phyloP scores from a whole-genome alignment of 192 early-diverging fungal species.

The Coemansia sp. region DNA sequence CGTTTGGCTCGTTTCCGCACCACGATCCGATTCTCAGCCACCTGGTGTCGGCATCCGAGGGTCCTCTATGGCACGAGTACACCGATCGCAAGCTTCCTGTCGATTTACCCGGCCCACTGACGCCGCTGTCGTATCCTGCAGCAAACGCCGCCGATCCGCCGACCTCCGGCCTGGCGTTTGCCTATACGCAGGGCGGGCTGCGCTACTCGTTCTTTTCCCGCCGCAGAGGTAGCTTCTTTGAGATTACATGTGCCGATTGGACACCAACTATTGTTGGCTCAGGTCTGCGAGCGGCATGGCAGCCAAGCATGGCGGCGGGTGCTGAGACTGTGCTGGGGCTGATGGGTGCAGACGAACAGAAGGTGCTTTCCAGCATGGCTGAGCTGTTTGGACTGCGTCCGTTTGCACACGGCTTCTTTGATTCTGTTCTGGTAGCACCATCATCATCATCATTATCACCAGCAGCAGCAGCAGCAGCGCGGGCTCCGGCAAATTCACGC shows the following conservation, averaged over 20 bases:
- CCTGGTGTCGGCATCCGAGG: slow-evolving; percentile 27
- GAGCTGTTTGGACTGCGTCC: slow-evolving; percentile 49
- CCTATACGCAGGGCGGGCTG: slow-evolving; percentile 42
- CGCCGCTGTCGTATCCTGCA: slow-evolving; percentile 1
- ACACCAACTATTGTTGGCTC: slow-evolving; percentile 33
- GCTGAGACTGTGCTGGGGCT: slow-evolving; percentile 1
- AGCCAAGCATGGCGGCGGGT: background rate
- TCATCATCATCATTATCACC: background rate
- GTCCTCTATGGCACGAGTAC: slow-evolving; percentile 44
- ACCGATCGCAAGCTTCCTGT: slow-evolving; percentile 1
- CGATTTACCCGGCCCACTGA: background rate
- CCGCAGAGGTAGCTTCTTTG: slow-evolving; percentile 45
- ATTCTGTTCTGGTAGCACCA: slow-evolving; percentile 11
- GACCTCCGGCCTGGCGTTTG: slow-evolving; percentile 22
- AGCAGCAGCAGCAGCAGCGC: background rate
- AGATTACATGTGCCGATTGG: slow-evolving; percentile 50
- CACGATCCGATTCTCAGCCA: slow-evolving; percentile 42
- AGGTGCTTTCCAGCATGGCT: slow-evolving; percentile 44
- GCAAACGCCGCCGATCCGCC: slow-evolving; percentile 10
- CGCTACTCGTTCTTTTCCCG: slow-evolving; percentile 46
- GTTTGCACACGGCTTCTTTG: slow-evolving; percentile 47
- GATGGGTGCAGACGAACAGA: slow-evolving; percentile 27
- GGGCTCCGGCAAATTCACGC: slow-evolving; percentile 11
- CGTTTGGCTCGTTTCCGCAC: slow-evolving; percentile 48
- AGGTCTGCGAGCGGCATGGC: slow-evolving; percentile 33